Percentiles rank a stretch among this genome's conserved stretches.
Evolutionary conservation across 495 filamentous ascomycete genomes (phyloP).

Genomic region (Neurospora tetrasperma): DNA sequence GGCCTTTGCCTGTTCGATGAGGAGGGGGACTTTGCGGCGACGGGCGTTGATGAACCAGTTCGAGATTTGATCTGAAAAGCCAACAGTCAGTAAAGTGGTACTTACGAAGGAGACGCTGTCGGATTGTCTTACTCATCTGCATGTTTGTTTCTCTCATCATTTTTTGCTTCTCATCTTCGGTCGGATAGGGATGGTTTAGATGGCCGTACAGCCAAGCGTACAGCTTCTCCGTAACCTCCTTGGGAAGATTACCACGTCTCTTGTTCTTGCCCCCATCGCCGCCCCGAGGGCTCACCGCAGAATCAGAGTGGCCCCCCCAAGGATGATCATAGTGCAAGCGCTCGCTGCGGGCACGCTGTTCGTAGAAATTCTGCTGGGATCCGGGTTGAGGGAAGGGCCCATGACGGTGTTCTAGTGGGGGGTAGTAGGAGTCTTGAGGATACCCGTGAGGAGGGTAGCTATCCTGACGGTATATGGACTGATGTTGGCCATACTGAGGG

Average conservation of each 20-base stretch:
- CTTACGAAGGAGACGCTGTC: neutral
- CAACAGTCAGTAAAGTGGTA: conserved; percentile 6
- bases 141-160: conserved; percentile 67
- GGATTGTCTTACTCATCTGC: conserved; percentile 57
- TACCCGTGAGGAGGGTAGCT: neutral
- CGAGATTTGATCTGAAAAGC: conserved; percentile 53
- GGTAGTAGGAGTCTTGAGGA: neutral
- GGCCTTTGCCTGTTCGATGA: conserved; percentile 44
- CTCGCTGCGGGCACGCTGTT: neutral
- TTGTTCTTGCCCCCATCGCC: conserved; percentile 15
- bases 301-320: neutral
- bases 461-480: neutral
- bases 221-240: conserved; percentile 72
- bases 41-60: conserved; percentile 97
- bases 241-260: conserved; percentile 70
- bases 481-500: neutral
- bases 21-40: conserved; percentile 60
- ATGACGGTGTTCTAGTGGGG: neutral
- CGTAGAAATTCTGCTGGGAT: neutral
- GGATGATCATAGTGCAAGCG: neutral
- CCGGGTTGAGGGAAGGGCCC: neutral
- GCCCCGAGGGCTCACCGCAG: neutral
- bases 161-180: conserved; percentile 80
- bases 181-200: conserved; percentile 75
- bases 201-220: conserved; percentile 73